Base-by-base conservation (phyloP, 176 grass and related monocot species). In the Triticum monococcum region DNA sequence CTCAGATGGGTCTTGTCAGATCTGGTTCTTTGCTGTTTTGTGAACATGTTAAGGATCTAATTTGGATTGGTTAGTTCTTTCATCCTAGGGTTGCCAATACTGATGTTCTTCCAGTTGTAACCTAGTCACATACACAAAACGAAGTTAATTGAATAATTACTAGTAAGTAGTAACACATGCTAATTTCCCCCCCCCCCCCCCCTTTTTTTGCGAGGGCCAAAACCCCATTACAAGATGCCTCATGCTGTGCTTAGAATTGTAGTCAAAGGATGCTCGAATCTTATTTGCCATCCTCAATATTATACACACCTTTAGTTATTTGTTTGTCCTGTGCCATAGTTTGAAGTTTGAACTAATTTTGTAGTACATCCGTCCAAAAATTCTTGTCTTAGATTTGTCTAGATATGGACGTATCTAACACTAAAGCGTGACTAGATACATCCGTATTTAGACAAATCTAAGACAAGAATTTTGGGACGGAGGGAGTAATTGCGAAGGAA, bases 211-310 rank as follows among this genome's bases (percentile, higher is more conserved):
- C 45, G 45, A 48, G 45, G 45, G 45, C 7, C 31, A 59, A 68
- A 60, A 60, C 33, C 33, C 32, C 25, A 12, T 56, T 41, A 60
- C 13, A 41, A 37, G 22, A 40, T 83, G 33, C 3, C 52, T 61
- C 72, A 40, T 25, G 24, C 23, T 30, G n/a, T 41, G 60, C 12
- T 56, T 60, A 38, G 66, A 52, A 60, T 25, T 83, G 40, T 59
- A 30, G 12, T 83, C 26, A 37, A 59, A 59, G 35, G 31, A 37
- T 83, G 46, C 22, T 17, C 57, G n/a, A 18, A 13, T 83, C 65
- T 57, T 84, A 66, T 75, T 88, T 84, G 37, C 26, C 22, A 84
- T 38, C 38, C 23, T n/a, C 75, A 16, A 80, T 72, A 80, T 11
- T 46, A 4, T 74, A 59, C 18, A 10, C 68, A 64, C 70, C 33